Evolutionary conservation across 257 asterid genomes (phyloP).

Genomic region (Rehmannia glutinosa): DNA sequence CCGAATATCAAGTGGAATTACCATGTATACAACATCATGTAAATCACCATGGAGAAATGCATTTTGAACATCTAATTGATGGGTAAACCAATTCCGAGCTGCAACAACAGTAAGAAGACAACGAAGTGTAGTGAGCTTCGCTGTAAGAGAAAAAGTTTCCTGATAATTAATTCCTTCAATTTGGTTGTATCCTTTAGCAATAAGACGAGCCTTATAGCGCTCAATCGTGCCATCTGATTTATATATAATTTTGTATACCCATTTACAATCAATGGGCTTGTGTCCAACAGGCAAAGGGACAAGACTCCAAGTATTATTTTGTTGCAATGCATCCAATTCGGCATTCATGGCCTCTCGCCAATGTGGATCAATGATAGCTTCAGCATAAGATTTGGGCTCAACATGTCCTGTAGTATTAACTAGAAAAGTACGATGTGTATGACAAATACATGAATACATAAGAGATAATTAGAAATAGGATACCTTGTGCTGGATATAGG

Average conservation of each 20-base stretch:
- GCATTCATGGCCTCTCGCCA: not conserved
- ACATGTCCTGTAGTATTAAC: not conserved
- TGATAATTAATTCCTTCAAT: not conserved
- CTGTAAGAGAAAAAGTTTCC: not conserved
- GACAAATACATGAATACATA: not conserved
- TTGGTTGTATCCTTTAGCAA: too few species aligned
- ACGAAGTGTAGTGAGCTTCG: slow-evolving; percentile 9
- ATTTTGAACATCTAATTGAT: not conserved
- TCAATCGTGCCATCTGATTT: too few species aligned
- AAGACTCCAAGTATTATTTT: too few species aligned
- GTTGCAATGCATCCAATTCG: too few species aligned
- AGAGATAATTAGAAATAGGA: not conserved
- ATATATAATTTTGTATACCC: too few species aligned
- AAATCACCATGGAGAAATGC: not conserved
- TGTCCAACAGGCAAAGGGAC: too few species aligned
- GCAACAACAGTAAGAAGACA: not conserved
- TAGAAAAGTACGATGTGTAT: not conserved
- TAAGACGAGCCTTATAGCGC: too few species aligned
- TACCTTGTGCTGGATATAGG: not conserved
- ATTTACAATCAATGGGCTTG: too few species aligned
- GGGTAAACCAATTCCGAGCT: not conserved
- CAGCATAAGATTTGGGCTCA: not conserved
- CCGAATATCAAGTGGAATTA: not conserved
- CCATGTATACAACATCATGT: not conserved
- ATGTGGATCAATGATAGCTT: not conserved